These are phyloP conservation scores for Lotus japonicus DNA, from an alignment of 306 rosid genomes.

Conservation along the genomic window DNA sequence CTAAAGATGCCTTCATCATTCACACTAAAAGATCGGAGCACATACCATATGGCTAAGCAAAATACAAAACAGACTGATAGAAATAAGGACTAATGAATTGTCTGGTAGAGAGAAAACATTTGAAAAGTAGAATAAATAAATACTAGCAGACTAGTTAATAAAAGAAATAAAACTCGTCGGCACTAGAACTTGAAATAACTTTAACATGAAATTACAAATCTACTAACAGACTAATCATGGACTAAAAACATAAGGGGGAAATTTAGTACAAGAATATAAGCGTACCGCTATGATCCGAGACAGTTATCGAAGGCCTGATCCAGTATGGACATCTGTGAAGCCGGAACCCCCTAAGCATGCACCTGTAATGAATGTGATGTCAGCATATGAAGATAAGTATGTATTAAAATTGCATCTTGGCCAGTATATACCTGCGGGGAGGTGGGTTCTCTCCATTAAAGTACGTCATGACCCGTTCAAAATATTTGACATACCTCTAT, in stretches of 20 bases:
- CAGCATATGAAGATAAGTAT: conserved; percentile 7
- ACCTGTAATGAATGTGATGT: conserved; percentile 46
- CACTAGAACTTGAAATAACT: not conserved
- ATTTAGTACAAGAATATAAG: conserved; percentile 24
- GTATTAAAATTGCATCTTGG: not conserved
- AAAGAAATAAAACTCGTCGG: not conserved
- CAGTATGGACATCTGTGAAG: conserved; percentile 98
- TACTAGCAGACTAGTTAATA: not conserved
- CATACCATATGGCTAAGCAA: not conserved
- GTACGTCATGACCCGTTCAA: conserved; percentile 80
- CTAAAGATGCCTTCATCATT: conserved; percentile 2
- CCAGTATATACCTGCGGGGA: conserved; percentile 64
- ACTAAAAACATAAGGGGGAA: conserved; percentile 1
- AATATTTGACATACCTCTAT: conserved; percentile 91
- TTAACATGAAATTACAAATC: not conserved
- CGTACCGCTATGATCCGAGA: conserved; percentile 85
- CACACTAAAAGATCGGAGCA: not conserved
- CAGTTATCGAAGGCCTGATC: conserved; percentile 92
- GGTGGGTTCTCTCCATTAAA: conserved; percentile 90
- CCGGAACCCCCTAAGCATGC: conserved; percentile 97
- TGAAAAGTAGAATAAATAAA: not conserved
- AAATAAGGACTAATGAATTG: conserved; percentile 3
- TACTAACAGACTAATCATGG: not conserved
- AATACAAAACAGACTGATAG: not conserved
- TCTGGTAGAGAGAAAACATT: not conserved